Base-by-base conservation (phyloP, 495 filamentous ascomycete species). In the Parachaetomium inaequale region DNA sequence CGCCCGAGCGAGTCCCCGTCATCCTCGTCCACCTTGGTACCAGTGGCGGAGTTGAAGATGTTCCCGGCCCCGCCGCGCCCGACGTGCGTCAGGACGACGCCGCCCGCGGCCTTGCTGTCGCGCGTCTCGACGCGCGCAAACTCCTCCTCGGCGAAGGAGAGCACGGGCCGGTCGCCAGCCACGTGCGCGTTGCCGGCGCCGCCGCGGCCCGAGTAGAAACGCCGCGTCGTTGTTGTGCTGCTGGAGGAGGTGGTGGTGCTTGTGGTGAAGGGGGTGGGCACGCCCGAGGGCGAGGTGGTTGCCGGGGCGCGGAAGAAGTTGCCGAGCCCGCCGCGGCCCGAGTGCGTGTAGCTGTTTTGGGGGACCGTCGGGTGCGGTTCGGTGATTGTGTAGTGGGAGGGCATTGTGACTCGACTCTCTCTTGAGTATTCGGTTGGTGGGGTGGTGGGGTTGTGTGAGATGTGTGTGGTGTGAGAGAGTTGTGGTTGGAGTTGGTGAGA, bases 131-230 rank as follows among this genome's bases (percentile, higher is more conserved):
- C 80, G 53, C 80, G 79, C 66, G 88, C 83, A 61, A 93, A 85
- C 73, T 97, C 93, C 81, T 96, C 93, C 81, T 97, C 93, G 76
- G 96, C 91, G 78, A 97, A 94, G 62, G 84, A 88, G 79, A 96
- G 89, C 68, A 91, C 85, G 64, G 89, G 83, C 47, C 88, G 86
- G 70, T 84, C 81, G 36, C 67, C 67, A 63, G 81, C 76, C 63
- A 79, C 77, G 79, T 90, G 88, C 62, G 92, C 82, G 77, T 97
- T 98, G 65, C 94, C 94, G 49, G 88, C 91, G 34, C 94, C 94
- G 52, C 94, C 94, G 36, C 93, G 88, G 66, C 94, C 93, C 17
- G 87, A 85, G 68, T 82, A 84, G 84, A 88, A 95, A 68, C 81
- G 81, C 55, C 85, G 80, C 29, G 78, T 74, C 51, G 65, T 75